Evolutionary conservation across 108 stramenopile genomes (phyloP).

Genomic region (Nannochloropsis oceanica): DNA sequence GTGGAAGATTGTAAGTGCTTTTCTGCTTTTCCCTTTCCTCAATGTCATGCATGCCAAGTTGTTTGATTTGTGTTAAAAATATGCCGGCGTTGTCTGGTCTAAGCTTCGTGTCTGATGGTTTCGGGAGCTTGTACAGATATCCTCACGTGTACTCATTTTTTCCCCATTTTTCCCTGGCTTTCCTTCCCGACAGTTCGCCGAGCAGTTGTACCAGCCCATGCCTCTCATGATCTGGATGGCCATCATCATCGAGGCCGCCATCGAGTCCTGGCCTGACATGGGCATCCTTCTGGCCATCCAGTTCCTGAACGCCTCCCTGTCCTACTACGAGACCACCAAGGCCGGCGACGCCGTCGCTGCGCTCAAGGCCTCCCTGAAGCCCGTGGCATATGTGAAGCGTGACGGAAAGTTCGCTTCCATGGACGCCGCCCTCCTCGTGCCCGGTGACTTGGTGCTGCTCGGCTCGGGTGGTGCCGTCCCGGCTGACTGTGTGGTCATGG

Average conservation of each 20-base stretch:
- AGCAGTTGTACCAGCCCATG: slow-evolving; percentile 54
- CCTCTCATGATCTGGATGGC: slow-evolving; percentile 57
- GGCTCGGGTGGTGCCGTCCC: slow-evolving; percentile 17
- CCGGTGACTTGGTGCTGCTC: slow-evolving; percentile 23
- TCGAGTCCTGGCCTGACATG: slow-evolving; percentile 40
- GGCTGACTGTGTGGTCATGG: slow-evolving; percentile 12
- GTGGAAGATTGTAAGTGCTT: slow-evolving; percentile 14
- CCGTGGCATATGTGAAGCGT: slow-evolving; percentile 47
- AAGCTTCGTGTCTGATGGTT: too few relatives aligned
- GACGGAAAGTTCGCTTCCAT: slow-evolving; percentile 30
- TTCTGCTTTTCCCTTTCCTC: neutral
- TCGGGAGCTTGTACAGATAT: neutral
- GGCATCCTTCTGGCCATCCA: slow-evolving; percentile 43
- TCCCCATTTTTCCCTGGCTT: neutral
- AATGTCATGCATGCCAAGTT: neutral
- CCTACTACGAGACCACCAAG: too few relatives aligned
- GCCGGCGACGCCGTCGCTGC: too few relatives aligned
- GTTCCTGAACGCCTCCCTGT: slow-evolving; percentile 42
- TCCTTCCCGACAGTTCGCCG: slow-evolving; percentile 17
- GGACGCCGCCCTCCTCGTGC: slow-evolving; percentile 13
- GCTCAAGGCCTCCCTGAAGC: slow-evolving; percentile 54
- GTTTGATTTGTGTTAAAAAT: neutral
- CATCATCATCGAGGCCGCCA: slow-evolving; percentile 42
- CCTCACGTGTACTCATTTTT: neutral
- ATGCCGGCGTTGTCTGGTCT: neutral